phyloP scores from a whole-genome alignment of 495 filamentous ascomycete species.

The Lepraria neglecta region DNA sequence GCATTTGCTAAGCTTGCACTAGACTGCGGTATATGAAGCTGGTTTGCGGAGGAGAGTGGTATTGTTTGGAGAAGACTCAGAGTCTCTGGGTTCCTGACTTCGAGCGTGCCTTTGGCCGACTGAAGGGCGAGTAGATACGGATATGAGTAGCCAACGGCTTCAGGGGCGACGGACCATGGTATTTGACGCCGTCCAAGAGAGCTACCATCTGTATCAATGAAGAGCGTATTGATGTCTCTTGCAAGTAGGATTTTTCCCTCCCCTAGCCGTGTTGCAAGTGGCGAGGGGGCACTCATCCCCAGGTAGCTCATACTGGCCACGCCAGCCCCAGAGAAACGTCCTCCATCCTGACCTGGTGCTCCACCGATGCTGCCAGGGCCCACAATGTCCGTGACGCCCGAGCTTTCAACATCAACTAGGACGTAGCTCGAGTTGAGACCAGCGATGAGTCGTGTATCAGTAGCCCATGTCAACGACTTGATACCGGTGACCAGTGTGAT shows the following conservation, averaged over 20 bases:
- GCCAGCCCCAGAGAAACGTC: conserved; percentile 59
- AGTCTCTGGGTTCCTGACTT: conserved; percentile 89
- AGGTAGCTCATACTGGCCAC: conserved; percentile 86
- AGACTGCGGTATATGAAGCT: conserved; percentile 88
- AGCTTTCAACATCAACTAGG: conserved; percentile 73
- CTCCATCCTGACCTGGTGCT: conserved; percentile 53
- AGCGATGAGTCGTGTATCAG: conserved; percentile 73
- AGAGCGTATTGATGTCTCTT: conserved; percentile 93
- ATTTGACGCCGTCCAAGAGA: conserved; percentile 79
- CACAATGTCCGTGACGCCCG: conserved; percentile 64
- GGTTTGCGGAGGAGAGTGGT: conserved; percentile 66
- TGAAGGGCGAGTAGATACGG: conserved; percentile 89
- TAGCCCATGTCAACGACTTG: conserved; percentile 83
- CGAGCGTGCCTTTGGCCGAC: conserved; percentile 75
- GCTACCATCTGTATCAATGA: conserved; percentile 77
- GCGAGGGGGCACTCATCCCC: conserved; percentile 82
- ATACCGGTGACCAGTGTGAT: conserved; percentile 71
- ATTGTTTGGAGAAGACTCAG: conserved; percentile 81
- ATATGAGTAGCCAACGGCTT: conserved; percentile 89
- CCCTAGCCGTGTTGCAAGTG: conserved; percentile 71
- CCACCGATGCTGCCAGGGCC: conserved; percentile 71
- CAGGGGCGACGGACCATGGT: conserved; percentile 83
- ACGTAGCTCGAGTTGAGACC: conserved; percentile 86
- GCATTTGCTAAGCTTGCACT: conserved; percentile 88
- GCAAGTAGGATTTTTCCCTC: conserved; percentile 83